These are phyloP conservation scores for Cerrena zonata DNA, from an alignment of 1,284 basidiomycete species.

Conservation along the genomic window DNA sequence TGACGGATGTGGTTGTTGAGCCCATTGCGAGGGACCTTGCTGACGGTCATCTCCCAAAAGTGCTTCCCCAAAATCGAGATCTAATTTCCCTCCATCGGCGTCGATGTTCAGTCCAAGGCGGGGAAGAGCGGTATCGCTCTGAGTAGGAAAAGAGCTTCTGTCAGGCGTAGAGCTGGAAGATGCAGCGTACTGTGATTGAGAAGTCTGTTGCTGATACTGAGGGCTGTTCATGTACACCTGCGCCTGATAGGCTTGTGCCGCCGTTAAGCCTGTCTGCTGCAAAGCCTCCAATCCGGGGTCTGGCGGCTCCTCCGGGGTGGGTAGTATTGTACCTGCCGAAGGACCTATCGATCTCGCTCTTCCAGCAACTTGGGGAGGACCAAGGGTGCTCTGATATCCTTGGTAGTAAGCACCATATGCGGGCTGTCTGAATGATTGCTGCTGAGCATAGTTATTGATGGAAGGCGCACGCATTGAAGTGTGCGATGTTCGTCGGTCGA, in stretches of 20 bases:
- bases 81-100: conserved; percentile 44
- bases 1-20: conserved; percentile 28
- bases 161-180: conserved; percentile 11
- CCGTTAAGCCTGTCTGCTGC: conserved; percentile 53
- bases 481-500: conserved; percentile 25
- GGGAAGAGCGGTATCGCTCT: conserved; percentile 28
- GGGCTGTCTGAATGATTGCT: conserved; percentile 20
- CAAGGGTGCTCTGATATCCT: conserved; percentile 26
- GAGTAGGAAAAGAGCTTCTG: conserved; percentile 10
- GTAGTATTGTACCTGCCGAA: conserved; percentile 41
- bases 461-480: conserved; percentile 22
- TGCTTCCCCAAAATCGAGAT: conserved; percentile 47
- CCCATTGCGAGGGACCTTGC: conserved; percentile 60
- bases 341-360: conserved; percentile 51
- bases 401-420: conserved; percentile 22
- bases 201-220: conserved; percentile 1
- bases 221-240: conserved; percentile 51
- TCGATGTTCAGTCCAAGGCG: conserved; percentile 50
- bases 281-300: conserved; percentile 44
- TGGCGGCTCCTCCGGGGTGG: conserved; percentile 50
- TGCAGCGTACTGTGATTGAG: conserved; percentile 1
- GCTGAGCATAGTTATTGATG: conserved; percentile 19
- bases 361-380: conserved; percentile 35
- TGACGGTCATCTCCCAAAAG: conserved; percentile 31
- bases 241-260: conserved; percentile 74